Base-by-base conservation (phyloP, 768 basidiomycete genomes). In the Panaeolus papilionaceus region DNA sequence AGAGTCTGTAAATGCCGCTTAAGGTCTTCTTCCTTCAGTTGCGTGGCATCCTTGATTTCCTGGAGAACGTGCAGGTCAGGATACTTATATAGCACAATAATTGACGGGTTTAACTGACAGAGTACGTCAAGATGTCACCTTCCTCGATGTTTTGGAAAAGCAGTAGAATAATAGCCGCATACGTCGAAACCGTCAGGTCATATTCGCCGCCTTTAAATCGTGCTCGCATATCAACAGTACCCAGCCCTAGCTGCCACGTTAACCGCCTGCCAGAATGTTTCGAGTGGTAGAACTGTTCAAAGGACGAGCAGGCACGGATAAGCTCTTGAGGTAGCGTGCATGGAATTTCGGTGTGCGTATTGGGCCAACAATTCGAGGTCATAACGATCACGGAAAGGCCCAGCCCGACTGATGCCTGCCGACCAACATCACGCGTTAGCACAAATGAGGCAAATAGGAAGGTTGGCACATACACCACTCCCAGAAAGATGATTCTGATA, bases 311-410 rank as follows among this genome's bases (percentile, higher is more conserved):
- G 0, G 90, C 84, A 69, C 84, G 85, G 23, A 86, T 75, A 73
- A 99, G 83, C 16, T 85, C 77, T 16, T 85, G 76, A 0, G 95
- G 90, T 45, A 98, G 81, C 4, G 81, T 88, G 72, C 94, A 98
- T 0, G 88, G 74, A 2, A 89, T 81, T 10, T 84, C 78, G 2
- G 86, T 84, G 67, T 90, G 86, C 2, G 91, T 83, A 82, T 90
- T 92, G 0, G 98, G 98, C 98, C 98, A 99, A 78, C 93, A 94
- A 3, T 96, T 97, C 1, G 96, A 93, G 0, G 98, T 99, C 88
- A 98, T 95, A 62, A 99, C 92, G 5, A 85, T 96, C 47, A 98
- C 95, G 0, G 87, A 89, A 42, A 98, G 85, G 45, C 97, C 94
- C 70, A 96, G 84, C 3, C 86, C 83, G 37, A 58, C 54, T 3